These are phyloP conservation scores for Scorias spongiosa DNA, from an alignment of 2,329 filamentous ascomycete genomes.

Conservation along the genomic window DNA sequence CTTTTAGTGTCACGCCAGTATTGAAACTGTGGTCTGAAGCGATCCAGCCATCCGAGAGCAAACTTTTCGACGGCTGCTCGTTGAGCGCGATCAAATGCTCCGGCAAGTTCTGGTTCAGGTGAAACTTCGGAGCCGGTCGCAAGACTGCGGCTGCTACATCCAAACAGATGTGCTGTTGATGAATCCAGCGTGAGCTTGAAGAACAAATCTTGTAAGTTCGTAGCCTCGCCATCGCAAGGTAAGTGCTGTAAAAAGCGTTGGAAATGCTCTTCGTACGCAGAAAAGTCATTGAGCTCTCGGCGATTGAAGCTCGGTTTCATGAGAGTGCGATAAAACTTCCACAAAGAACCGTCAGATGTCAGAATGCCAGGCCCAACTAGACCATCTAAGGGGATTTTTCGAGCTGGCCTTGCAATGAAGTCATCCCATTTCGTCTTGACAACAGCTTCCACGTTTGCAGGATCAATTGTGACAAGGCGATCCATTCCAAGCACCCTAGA, in stretches of 20 bases:
- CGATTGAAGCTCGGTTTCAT: conserved; percentile 37
- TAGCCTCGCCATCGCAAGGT: conserved; percentile 16
- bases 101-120: conserved; percentile 21
- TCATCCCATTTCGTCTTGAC: conserved; percentile 27
- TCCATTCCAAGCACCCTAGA: too few relatives aligned
- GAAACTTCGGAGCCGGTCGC: neutral
- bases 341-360: conserved; percentile 24
- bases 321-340: conserved; percentile 13
- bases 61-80: neutral
- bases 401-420: conserved; percentile 19
- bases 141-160: conserved; percentile 23
- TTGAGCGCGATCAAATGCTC: neutral
- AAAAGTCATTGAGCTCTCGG: conserved; percentile 34
- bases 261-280: conserved; percentile 44
- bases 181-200: conserved; percentile 49
- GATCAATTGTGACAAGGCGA: conserved; percentile 14
- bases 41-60: neutral
- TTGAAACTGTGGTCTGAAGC: neutral
- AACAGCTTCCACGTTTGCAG: conserved; percentile 27
- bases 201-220: conserved; percentile 48
- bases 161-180: conserved; percentile 51
- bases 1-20: neutral
- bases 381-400: conserved; percentile 1
- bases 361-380: conserved; percentile 23
- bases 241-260: conserved; percentile 38